Evolutionary conservation across 202 grass and related monocot species (phyloP).

Genomic region (Eragrostis tef): DNA sequence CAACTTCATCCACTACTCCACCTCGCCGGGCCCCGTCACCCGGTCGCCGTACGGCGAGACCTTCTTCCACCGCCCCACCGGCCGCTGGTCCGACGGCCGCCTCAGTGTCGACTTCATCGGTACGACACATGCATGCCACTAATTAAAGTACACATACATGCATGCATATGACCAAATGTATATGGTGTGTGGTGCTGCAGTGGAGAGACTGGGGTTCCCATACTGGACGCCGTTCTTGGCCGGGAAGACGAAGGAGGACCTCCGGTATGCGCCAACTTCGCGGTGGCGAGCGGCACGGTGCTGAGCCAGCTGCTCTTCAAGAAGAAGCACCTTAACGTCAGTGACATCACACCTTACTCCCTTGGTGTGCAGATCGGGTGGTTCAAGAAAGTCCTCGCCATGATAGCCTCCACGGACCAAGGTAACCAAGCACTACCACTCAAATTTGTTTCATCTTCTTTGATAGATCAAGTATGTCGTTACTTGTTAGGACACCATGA

Average conservation of each 20-base stretch:
- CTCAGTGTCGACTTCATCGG: constrained; percentile 68
- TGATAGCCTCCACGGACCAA: constrained; percentile 31
- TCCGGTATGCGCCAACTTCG: constrained; percentile 73
- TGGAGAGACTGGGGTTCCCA: constrained; percentile 55
- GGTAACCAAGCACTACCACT: constrained; percentile 1
- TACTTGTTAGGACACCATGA: no score
- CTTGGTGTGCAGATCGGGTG: constrained; percentile 64
- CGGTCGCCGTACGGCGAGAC: constrained; percentile 66
- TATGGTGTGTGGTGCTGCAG: not conserved
- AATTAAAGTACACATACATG: no score
- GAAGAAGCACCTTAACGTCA: constrained; percentile 48
- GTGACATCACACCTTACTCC: constrained; percentile 60
- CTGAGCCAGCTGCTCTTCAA: constrained; percentile 57
- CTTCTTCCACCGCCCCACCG: constrained; percentile 66
- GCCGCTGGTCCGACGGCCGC: constrained; percentile 65
- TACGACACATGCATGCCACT: no score
- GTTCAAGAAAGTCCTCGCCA: constrained; percentile 60
- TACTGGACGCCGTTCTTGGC: constrained; percentile 58
- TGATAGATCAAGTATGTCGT: no score
- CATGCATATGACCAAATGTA: no score
- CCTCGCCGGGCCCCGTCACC: constrained; percentile 38
- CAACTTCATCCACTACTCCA: constrained; percentile 60
- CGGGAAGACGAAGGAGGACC: constrained; percentile 51
- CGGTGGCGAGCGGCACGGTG: constrained; percentile 64
- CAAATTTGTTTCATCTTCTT: no score